These are phyloP conservation scores for Rachicladosporium sp. DNA, from an alignment of 2,329 filamentous ascomycete species.

Conservation along the genomic window DNA sequence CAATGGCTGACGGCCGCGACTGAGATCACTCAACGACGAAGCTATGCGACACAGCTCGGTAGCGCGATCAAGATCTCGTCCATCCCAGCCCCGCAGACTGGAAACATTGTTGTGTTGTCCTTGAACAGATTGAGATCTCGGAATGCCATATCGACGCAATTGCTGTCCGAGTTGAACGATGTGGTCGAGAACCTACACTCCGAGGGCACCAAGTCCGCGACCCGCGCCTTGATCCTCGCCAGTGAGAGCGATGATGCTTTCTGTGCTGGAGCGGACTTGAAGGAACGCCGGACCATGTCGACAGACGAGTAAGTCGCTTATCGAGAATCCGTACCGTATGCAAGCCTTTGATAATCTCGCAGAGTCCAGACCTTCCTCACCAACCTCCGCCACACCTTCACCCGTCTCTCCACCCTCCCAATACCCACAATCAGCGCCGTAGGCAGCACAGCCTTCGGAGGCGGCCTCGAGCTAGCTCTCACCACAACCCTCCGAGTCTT, in stretches of 20 bases:
- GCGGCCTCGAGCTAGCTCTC: slow-evolving; percentile 85
- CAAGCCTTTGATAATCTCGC: slow-evolving; percentile 1
- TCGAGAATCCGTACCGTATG: too few species aligned
- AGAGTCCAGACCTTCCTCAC: slow-evolving; percentile 71
- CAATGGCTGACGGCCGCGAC: slow-evolving; percentile 2
- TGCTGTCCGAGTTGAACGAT: slow-evolving; percentile 58
- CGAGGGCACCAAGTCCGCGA: slow-evolving; percentile 46
- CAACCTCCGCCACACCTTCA: slow-evolving; percentile 64
- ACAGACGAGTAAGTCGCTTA: slow-evolving; percentile 51
- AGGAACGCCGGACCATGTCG: slow-evolving; percentile 68
- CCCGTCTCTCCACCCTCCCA: slow-evolving; percentile 58
- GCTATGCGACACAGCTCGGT: slow-evolving; percentile 11
- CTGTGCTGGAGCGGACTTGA: slow-evolving; percentile 89
- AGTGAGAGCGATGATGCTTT: slow-evolving; percentile 80
- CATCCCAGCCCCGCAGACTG: slow-evolving; percentile 64
- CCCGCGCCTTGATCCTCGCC: slow-evolving; percentile 69
- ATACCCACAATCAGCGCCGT: slow-evolving; percentile 86
- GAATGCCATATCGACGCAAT: slow-evolving; percentile 76
- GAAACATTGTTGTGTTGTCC: slow-evolving; percentile 77
- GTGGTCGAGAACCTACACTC: slow-evolving; percentile 60
- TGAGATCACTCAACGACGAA: slow-evolving; percentile 5
- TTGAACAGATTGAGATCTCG: slow-evolving; percentile 74
- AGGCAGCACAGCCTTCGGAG: slow-evolving; percentile 75
- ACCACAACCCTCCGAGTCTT: slow-evolving; percentile 83
- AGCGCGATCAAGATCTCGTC: slow-evolving; percentile 53